Percentiles rank a stretch among this genome's conserved stretches.
Evolutionary conservation across 1,139 yeast species (phyloP).

Genomic region (Keqinozyma sinolaborantium): DNA sequence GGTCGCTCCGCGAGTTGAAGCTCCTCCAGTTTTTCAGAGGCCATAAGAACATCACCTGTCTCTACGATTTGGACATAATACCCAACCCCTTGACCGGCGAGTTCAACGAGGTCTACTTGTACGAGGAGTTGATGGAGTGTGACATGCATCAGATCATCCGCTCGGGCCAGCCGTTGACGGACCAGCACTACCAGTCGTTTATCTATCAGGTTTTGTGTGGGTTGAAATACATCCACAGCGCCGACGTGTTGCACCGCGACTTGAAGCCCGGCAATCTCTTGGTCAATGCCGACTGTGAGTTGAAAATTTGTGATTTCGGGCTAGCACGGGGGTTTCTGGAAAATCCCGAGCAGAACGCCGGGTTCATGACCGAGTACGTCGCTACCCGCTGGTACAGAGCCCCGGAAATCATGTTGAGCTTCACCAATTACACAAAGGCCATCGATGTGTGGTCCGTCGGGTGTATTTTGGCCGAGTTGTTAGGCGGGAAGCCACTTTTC

Average conservation of each 20-base stretch:
- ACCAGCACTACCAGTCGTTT: slow-evolving; percentile 91
- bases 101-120: slow-evolving; percentile 87
- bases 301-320: slow-evolving; percentile 96
- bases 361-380: slow-evolving; percentile 92
- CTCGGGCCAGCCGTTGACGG: slow-evolving; percentile 91
- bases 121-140: slow-evolving; percentile 96
- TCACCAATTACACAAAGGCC: slow-evolving; percentile 91
- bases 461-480: slow-evolving; percentile 87
- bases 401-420: slow-evolving; percentile 93
- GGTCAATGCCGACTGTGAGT: slow-evolving; percentile 94
- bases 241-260: slow-evolving; percentile 92
- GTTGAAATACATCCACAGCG: slow-evolving; percentile 82
- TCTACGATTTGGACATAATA: slow-evolving; percentile 90
- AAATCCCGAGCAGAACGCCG: slow-evolving; percentile 82
- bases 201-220: slow-evolving; percentile 92
- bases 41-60: slow-evolving; percentile 87
- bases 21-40: slow-evolving; percentile 88
- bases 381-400: slow-evolving; percentile 99
- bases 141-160: slow-evolving; percentile 96
- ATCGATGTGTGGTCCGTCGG: slow-evolving; percentile 98
- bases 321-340: slow-evolving; percentile 91
- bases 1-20: slow-evolving; percentile 87
- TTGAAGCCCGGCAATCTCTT: slow-evolving; percentile 89
- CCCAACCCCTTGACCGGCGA: slow-evolving; percentile 64
- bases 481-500: slow-evolving; percentile 90